Evolutionary conservation across 1,284 basidiomycete species (phyloP), one percentile per base, ranked within the genome.

Genomic region (Moesziomyces antarcticus): DNA sequence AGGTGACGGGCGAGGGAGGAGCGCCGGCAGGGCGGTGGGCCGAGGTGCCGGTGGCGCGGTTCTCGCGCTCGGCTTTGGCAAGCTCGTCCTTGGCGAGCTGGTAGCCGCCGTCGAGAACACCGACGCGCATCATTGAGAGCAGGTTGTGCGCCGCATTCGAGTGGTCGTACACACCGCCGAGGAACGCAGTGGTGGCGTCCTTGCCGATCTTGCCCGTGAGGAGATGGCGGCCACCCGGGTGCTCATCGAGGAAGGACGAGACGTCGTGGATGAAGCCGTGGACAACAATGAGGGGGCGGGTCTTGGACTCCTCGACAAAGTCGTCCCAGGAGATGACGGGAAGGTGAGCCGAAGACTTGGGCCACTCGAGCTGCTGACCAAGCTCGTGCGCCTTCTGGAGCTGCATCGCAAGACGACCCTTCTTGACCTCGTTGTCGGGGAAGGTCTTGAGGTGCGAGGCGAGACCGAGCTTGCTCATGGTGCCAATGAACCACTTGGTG

Each of bases 341-440:
- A n/a, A 83, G 78, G 51, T 82, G 64, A 21, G 77, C 60, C 43
- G 73, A 70, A 9, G 70, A 66, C 67, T 79, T 82, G 62, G 81
- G 75, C 71, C 71, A 82, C 57, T 70, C 48, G 55, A 83, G 75
- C 50, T 73, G 51, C 44, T 68, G 45, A 37, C 73, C 54, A 24
- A 63, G 47, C 33, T 77, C 65, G 73, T 81, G 75, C 13, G 76
- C 64, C 51, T 75, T 66, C 53, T 77, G 74, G 22, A 83, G 74
- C 69, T 80, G 68, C 82, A 83, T 83, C 46, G 78, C 77, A 22
- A 82, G 73, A 44, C 75, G 76, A 16, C 82, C 82, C 71, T 83
- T 83, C 63, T 72, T 67, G 47, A 83, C 78, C 54, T 83, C 82
- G 67, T 83, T 83, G 61, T 83, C 82, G 41, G 82, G 82, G 82